Evolutionary conservation across 345 rosid species (phyloP), one percentile per base, ranked within the genome.

Genomic region (Salix purpurea): DNA sequence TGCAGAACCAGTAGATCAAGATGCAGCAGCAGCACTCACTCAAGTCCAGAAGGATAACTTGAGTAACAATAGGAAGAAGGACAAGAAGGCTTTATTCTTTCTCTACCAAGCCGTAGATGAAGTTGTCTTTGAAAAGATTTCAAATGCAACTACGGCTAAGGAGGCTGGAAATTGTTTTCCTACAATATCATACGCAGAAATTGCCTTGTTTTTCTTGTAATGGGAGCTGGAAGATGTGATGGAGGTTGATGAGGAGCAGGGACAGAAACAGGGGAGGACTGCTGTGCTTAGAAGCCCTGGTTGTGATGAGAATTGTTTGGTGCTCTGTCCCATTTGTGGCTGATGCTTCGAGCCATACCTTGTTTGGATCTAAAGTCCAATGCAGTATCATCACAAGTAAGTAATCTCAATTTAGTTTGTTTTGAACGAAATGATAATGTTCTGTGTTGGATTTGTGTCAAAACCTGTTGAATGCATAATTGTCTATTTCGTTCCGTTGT

Each of bases 301-400:
- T 69, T 96, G 97, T 77, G 92, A 96, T 82, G 99, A 93, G 88
- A 96, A 96, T 60, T 98, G 99, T 2, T 52, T 96, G 79, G 86
- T 88, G 15, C 86, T 89, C 69, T 96, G 98, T 77, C 97, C 85
- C 67, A 67, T 75, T 78, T 91, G 99, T 80, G 81, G 93, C 82
- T 79, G 64, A 69, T 71, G 58, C 12, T 52, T 34, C 66, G 14
- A 23, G 23, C 8, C 2, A 21, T 21, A 19, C 23, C 8, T 23
- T 54, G 24, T 54, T 54, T 21, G 19, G 21, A 18, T n/a, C 60
- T 7, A 7, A 54, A 7, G 60, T 54, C 60, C 60, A 2, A 54
- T 19, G 60, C 7, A 6, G 24, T 46, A 28, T 60, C 34, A 40
- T 76, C 40, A 58, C 32, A 69, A 69, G 78, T 68, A 75, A 69